Evolutionary conservation across 2,329 filamentous ascomycete genomes (phyloP).

Genomic region (Penicillium sp.): DNA sequence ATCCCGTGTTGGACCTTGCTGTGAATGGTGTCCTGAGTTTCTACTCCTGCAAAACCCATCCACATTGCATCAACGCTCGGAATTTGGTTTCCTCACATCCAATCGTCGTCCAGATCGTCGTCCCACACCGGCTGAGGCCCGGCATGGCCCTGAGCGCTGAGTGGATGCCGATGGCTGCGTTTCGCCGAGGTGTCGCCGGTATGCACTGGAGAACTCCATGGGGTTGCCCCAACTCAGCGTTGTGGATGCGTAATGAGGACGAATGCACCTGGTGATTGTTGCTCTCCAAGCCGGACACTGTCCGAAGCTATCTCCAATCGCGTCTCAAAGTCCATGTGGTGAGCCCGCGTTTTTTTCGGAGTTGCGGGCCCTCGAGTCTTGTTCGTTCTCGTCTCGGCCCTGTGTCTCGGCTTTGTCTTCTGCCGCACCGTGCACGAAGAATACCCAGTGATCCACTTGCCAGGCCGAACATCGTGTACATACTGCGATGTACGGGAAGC

Average conservation of each 20-base stretch:
- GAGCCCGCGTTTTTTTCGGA: slow-evolving; percentile 8
- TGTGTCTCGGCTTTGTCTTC: slow-evolving; percentile 19
- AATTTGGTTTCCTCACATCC: slow-evolving; percentile 15
- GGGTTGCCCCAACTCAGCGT: slow-evolving; percentile 21
- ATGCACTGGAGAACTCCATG: slow-evolving; percentile 25
- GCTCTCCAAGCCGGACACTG: slow-evolving; percentile 13
- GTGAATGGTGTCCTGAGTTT: not conserved
- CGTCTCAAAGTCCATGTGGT: slow-evolving; percentile 4
- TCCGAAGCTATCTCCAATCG: slow-evolving; percentile 13
- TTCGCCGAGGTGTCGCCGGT: slow-evolving; percentile 31
- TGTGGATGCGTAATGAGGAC: slow-evolving; percentile 12
- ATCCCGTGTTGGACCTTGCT: slow-evolving; percentile 2
- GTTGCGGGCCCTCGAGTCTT: slow-evolving; percentile 7
- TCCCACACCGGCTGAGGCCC: not conserved
- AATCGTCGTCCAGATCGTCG: not conserved
- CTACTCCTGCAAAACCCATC: not conserved
- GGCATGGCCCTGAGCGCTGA: slow-evolving; percentile 6
- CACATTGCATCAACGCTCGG: slow-evolving; percentile 11
- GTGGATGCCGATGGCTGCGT: slow-evolving; percentile 11
- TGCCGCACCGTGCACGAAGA: slow-evolving; percentile 11
- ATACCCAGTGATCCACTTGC: slow-evolving; percentile 4
- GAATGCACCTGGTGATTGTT: not conserved
- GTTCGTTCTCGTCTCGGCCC: slow-evolving; percentile 5
- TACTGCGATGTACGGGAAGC: slow-evolving; percentile 23
- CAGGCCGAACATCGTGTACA: slow-evolving; percentile 15